These are phyloP conservation scores for Cladosporium sp. DNA, from an alignment of 2,329 filamentous ascomycete genomes.

Conservation along the genomic window DNA sequence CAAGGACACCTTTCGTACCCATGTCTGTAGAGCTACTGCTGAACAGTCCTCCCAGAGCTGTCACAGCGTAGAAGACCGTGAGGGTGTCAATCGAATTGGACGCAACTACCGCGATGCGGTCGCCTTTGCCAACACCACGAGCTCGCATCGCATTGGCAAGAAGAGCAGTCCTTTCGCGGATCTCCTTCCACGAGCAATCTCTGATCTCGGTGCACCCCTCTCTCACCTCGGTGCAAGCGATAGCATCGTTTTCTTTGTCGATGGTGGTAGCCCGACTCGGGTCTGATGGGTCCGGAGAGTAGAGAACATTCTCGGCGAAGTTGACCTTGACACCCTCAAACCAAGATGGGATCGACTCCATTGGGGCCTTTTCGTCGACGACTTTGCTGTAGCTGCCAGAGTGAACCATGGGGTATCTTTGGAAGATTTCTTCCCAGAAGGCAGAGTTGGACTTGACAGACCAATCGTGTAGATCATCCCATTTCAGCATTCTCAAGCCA, in stretches of 20 bases:
- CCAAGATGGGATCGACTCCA: constrained; percentile 71
- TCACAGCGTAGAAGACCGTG: constrained; percentile 64
- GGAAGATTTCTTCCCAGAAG: constrained; percentile 65
- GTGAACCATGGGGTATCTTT: constrained; percentile 58
- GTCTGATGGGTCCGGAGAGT: constrained; percentile 43
- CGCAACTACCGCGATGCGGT: constrained; percentile 71
- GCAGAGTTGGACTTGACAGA: constrained; percentile 58
- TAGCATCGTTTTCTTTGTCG: constrained; percentile 66
- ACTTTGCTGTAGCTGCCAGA: constrained; percentile 49
- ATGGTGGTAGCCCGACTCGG: constrained; percentile 46
- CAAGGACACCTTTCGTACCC: constrained; percentile 72
- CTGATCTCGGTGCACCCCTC: constrained; percentile 56
- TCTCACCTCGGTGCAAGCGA: constrained; percentile 69
- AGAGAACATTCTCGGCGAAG: constrained; percentile 78
- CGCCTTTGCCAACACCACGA: constrained; percentile 64
- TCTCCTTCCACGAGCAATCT: constrained; percentile 62
- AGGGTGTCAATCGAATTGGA: constrained; percentile 73
- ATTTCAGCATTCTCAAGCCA: constrained; percentile 58
- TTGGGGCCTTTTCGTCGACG: constrained; percentile 66
- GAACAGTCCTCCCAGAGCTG: constrained; percentile 70
- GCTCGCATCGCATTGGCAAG: constrained; percentile 64
- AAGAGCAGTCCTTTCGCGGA: constrained; percentile 56
- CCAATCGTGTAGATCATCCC: constrained; percentile 66
- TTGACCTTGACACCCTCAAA: constrained; percentile 71
- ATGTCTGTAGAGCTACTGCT: constrained; percentile 77